Evolutionary conservation across 257 asterid genomes (phyloP).

Genomic region (Linaria vulgaris): DNA sequence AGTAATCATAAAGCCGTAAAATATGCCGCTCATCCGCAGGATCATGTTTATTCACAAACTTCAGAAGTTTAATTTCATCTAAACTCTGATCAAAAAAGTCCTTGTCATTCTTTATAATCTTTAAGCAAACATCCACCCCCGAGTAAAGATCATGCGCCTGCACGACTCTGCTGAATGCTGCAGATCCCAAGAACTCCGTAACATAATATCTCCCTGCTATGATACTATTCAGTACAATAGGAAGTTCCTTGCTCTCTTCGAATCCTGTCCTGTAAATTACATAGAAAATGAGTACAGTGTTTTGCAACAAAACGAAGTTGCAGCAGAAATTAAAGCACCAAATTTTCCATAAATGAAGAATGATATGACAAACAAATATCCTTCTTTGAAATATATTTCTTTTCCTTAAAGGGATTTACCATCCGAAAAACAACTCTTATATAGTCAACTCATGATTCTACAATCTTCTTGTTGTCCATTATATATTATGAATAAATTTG

Average conservation of each 20-base stretch:
- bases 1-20: slow-evolving; percentile 84
- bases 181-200: slow-evolving; percentile 79
- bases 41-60: slow-evolving; percentile 82
- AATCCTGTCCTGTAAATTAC: slow-evolving; percentile 86
- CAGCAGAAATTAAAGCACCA: slow-evolving; percentile 7
- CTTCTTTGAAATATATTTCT: background rate
- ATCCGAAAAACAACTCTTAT: background rate
- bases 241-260: slow-evolving; percentile 84
- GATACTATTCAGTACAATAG: slow-evolving; percentile 61
- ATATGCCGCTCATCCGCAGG: slow-evolving; percentile 78
- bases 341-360: background rate
- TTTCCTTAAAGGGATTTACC: slow-evolving; percentile 23
- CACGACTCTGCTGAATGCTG: slow-evolving; percentile 88
- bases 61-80: slow-evolving; percentile 88
- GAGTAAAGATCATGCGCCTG: slow-evolving; percentile 77
- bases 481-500: too few relatives aligned
- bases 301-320: slow-evolving; percentile 48
- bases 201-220: slow-evolving; percentile 73
- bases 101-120: slow-evolving; percentile 88
- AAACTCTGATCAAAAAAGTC: slow-evolving; percentile 91
- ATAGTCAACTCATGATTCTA: background rate
- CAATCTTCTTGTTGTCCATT: too few relatives aligned
- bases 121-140: slow-evolving; percentile 82
- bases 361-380: background rate
- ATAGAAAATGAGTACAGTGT: slow-evolving; percentile 49